A percentile compares a stretch with the other conserved stretches of the same genome.
Conservation (phyloP, 805 yeast genomes). For the Pichia thaimueangensis region DNA sequence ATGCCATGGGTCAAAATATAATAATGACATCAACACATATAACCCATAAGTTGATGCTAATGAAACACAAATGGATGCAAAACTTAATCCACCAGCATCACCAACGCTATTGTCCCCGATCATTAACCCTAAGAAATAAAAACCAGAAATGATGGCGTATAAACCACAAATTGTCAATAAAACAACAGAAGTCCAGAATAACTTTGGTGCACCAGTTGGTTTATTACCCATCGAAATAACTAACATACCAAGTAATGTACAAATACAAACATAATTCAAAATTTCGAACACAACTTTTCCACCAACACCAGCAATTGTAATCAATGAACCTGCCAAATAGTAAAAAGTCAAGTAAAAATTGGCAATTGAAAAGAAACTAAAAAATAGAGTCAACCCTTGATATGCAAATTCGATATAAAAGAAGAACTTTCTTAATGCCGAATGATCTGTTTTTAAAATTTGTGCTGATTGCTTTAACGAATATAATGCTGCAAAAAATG, state of each 20-base stretch:
- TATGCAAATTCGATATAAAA: slow-evolving; percentile 85
- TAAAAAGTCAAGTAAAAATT: slow-evolving; percentile 91
- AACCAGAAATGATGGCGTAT: slow-evolving; percentile 76
- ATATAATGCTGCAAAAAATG: slow-evolving; percentile 91
- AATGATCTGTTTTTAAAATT: slow-evolving; percentile 87
- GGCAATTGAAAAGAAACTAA: slow-evolving; percentile 88
- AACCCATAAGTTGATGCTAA: slow-evolving; percentile 87
- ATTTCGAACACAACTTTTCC: slow-evolving; percentile 81
- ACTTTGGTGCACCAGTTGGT: slow-evolving; percentile 88
- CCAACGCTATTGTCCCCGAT: slow-evolving; percentile 34
- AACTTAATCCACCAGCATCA: slow-evolving; percentile 39
- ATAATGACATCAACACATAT: slow-evolving; percentile 70
- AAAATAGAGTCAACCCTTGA: slow-evolving; percentile 71
- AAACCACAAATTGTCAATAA: slow-evolving; percentile 71
- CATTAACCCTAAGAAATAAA: slow-evolving; percentile 65
- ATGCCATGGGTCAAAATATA: slow-evolving; percentile 97
- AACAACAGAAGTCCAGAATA: slow-evolving; percentile 68
- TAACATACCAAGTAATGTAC: slow-evolving; percentile 81
- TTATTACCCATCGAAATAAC: slow-evolving; percentile 94
- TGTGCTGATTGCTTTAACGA: slow-evolving; percentile 80
- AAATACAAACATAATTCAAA: slow-evolving; percentile 77
- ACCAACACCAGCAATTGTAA: slow-evolving; percentile 54
- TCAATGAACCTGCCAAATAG: slow-evolving; percentile 83
- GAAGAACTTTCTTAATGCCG: slow-evolving; percentile 68
- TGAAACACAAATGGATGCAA: slow-evolving; percentile 76